A percentile compares a stretch with the other conserved stretches of the same genome.
Evolutionary conservation across 495 filamentous ascomycete genomes (phyloP).

Genomic region (Trichoderma gamsii): DNA sequence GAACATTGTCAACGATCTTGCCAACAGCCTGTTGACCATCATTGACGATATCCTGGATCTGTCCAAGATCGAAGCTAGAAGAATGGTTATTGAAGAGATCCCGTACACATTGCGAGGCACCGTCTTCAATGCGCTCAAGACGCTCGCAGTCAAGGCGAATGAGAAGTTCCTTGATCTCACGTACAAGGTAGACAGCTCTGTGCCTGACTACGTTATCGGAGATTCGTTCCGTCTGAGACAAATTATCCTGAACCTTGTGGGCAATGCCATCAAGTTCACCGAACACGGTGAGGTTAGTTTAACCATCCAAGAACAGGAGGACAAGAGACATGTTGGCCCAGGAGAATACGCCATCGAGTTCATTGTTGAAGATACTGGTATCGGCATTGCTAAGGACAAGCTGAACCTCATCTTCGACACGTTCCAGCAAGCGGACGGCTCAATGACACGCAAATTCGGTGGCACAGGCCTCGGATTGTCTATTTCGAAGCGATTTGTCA

Average conservation of each 20-base stretch:
- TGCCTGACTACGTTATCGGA: constrained; percentile 93
- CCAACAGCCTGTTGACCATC: constrained; percentile 94
- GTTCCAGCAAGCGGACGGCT: constrained; percentile 98
- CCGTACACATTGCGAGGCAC: constrained; percentile 92
- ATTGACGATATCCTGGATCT: constrained; percentile 99
- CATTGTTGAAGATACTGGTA: constrained; percentile 93
- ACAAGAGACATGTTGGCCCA: constrained; percentile 48
- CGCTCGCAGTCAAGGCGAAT: constrained; percentile 92
- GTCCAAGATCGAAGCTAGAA: constrained; percentile 97
- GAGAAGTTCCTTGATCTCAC: constrained; percentile 92
- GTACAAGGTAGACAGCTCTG: constrained; percentile 87
- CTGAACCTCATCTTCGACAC: constrained; percentile 98
- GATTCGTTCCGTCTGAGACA: constrained; percentile 96
- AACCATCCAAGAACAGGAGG: constrained; percentile 70
- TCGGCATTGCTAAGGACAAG: constrained; percentile 94
- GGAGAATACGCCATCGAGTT: constrained; percentile 94
- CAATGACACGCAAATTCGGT: constrained; percentile 93
- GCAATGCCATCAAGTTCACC: constrained; percentile 92
- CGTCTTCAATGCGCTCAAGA: constrained; percentile 97
- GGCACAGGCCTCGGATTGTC: constrained; percentile 93
- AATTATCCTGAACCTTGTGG: constrained; percentile 80
- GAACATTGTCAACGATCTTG: constrained; percentile 96
- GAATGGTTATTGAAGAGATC: constrained; percentile 99
- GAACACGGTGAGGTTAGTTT: constrained; percentile 96
- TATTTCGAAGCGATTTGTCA: constrained; percentile 92